Conservation (phyloP, 2,329 filamentous ascomycete species). For the Cercospora sp. region DNA sequence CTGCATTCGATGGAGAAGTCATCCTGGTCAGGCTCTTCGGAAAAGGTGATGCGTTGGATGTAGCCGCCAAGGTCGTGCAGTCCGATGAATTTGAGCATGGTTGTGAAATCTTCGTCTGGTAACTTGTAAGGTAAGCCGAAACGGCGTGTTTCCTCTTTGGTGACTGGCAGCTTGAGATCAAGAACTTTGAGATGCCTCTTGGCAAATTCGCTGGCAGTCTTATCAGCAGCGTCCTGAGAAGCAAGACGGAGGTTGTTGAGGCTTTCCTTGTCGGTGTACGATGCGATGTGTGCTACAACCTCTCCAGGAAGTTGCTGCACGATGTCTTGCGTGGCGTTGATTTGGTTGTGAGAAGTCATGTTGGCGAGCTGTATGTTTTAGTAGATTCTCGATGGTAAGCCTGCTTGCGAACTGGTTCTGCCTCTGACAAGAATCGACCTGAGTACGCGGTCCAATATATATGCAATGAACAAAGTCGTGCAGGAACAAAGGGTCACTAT, state of each 20-base stretch:
- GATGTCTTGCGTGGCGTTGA: background rate
- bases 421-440: background rate
- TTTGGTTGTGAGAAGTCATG: background rate
- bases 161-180: background rate
- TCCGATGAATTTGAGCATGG: background rate
- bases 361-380: background rate
- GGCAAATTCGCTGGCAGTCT: background rate
- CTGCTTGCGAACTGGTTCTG: background rate
- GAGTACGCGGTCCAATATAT: background rate
- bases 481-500: background rate
- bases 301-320: background rate
- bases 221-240: background rate
- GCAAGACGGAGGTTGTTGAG: background rate
- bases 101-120: background rate
- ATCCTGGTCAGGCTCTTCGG: background rate
- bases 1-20: background rate
- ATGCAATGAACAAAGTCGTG: background rate
- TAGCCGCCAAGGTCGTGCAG: background rate
- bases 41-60: background rate
- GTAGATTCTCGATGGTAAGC: background rate
- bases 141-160: background rate
- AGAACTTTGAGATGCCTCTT: background rate
- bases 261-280: background rate
- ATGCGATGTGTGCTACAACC: background rate
- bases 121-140: background rate